Evolutionary conservation across 2,329 filamentous ascomycete species (phyloP), one percentile per base, ranked within the genome.

Genomic region (Chaetomiaceae sp.): DNA sequence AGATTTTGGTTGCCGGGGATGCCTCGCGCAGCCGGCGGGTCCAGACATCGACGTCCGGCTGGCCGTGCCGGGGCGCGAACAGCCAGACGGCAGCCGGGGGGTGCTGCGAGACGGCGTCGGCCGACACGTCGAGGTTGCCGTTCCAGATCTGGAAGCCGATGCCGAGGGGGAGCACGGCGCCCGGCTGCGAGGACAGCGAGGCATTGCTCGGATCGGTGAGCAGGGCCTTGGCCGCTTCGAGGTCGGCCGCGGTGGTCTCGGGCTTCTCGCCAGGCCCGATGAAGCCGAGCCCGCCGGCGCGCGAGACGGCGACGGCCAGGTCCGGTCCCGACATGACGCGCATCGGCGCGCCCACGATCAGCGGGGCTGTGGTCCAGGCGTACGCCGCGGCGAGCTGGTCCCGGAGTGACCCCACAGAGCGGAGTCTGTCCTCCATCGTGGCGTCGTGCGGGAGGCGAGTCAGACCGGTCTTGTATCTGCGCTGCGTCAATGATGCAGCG

Each of bases 311-410:
- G 26, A 80, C 66, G 3, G 82, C 79, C 3, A 88, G 71, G 0
- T 65, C 55, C 59, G 71, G 50, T 61, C 74, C 58, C 62, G 72
- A 55, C 73, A 87, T 78, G 29, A 80, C 70, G 37, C 81, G 76
- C 84, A 89, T 88, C 0, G 85, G 85, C 1, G 82, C 84, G 30
- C 72, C 70, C 37, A 74, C 68, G 24, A 88, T 71, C 17, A 86
- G 63, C 6, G 81, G 82, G 2, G 64, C 56, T 29, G 68, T 61
- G 4, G 70, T 73, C 80, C 81, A 85, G 54, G 79, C 78, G 56
- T 58, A 58, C 5, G 37, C 20, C 11, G 26, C 14, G 1, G 30
- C 6, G 20, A 56, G 47, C 12, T 14, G 27, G 2, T 44, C 11
- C 11, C 45, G 44, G 38, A 48, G n/a, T n/a, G n/a, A 38, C 3